Base-by-base conservation (phyloP, 306 rosid species). In the Erythrophleum fordii region DNA sequence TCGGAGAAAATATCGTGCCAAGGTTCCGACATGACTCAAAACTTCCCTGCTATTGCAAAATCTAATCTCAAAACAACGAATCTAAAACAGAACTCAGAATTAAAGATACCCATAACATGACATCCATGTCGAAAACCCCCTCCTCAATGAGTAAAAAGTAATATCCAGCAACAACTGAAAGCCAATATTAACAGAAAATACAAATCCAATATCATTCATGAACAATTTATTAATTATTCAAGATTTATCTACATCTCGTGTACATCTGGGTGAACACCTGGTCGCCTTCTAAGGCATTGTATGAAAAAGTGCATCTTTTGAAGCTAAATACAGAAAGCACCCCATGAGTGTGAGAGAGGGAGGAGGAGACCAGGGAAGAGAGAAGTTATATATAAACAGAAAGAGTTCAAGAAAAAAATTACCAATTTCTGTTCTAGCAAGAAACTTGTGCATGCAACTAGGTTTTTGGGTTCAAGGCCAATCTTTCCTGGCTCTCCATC, bases 351-450 rank as follows among this genome's bases (percentile, higher is more conserved):
- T 5, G 71, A 9, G 67, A 35, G 12, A 37, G 28, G 8, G 58
- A n/a, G 29, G 8, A 23, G 0, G 6, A 3, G 12, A 26, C 35
- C 18, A 58, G 16, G 35, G 23, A 4, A 56, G 22, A 42, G 34
- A 51, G 25, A 34, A 74, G 22, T 52, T 69, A 61, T 14, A 58
- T 17, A 11, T 29, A 62, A 70, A 37, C 25, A 64, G 44, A 45
- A 16, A 22, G 41, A 58, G 48, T 80, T 53, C 44, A 3, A 45
- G 56, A 25, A 23, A 55, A 42, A 14, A 73, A 25, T 69, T 87
- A 95, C 99, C 99, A 95, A 64, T 87, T 85, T 92, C 85, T 89
- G 97, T 87, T 95, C 99, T 75, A 93, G 83, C 89, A 95, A 77
- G 86, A 93, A 95, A 88, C 98, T 90, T 78, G 90, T 82, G 89